Evolutionary conservation across 768 basidiomycete species (phyloP).

Genomic region (Dacryopinax spathularia): DNA sequence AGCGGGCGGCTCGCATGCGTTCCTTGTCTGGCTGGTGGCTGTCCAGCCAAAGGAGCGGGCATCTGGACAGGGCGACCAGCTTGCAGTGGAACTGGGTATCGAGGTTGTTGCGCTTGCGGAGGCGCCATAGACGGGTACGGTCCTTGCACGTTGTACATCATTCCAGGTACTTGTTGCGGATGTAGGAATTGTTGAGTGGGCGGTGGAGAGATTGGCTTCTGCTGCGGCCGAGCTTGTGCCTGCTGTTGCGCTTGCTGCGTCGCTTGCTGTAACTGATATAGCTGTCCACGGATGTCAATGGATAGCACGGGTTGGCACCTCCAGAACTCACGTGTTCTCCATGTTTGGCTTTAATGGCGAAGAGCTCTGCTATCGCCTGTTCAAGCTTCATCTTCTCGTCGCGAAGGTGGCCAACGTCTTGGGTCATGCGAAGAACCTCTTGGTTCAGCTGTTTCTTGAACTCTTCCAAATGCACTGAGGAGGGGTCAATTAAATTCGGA

Average conservation of each 20-base stretch:
- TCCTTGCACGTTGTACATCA: background rate
- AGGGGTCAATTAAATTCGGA: background rate
- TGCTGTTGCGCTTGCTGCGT: background rate
- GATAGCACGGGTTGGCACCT: background rate
- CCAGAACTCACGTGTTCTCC: slow-evolving; percentile 1
- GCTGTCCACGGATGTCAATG: background rate
- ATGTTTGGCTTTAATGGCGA: slow-evolving; percentile 24
- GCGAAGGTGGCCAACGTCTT: slow-evolving; percentile 39
- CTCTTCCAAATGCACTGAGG: slow-evolving; percentile 66
- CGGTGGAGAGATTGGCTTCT: background rate
- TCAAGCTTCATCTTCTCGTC: slow-evolving; percentile 23
- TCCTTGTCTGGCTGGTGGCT: background rate
- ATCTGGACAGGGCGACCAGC: background rate
- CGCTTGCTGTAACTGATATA: background rate
- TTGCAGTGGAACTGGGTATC: background rate
- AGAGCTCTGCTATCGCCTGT: slow-evolving; percentile 22
- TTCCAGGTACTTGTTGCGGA: background rate
- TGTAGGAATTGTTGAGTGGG: background rate
- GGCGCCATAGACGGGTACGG: background rate
- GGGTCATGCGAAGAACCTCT: slow-evolving; percentile 59
- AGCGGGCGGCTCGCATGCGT: background rate
- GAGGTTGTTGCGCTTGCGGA: background rate
- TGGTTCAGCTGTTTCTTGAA: slow-evolving; percentile 67
- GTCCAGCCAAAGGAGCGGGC: background rate
- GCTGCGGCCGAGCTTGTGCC: background rate